A percentile compares a stretch with the other conserved stretches of the same genome.
Evolutionary conservation across 495 filamentous ascomycete genomes (phyloP).

Genomic region (Evansstolkia leycettana): DNA sequence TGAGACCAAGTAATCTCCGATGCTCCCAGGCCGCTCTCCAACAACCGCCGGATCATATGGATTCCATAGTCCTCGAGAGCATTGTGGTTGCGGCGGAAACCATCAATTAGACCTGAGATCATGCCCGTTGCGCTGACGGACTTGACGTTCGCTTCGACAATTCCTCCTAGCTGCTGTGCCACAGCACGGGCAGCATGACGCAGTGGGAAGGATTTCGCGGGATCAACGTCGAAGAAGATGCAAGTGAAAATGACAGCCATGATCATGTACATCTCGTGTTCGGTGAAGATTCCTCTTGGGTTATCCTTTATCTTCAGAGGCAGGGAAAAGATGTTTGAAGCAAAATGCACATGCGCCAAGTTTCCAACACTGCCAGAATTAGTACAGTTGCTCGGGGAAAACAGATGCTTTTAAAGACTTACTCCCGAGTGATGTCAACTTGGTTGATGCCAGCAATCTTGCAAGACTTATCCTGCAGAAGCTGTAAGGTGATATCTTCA

Average conservation of each 20-base stretch:
- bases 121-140: constrained; percentile 42
- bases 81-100: constrained; percentile 38
- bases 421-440: constrained; percentile 66
- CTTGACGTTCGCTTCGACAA: constrained; percentile 56
- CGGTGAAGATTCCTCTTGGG: constrained; percentile 59
- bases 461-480: constrained; percentile 54
- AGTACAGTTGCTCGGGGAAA: background rate
- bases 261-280: constrained; percentile 69
- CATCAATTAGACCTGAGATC: constrained; percentile 43
- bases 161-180: constrained; percentile 45
- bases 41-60: constrained; percentile 54
- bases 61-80: constrained; percentile 54
- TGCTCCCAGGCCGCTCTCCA: constrained; percentile 49
- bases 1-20: constrained; percentile 66
- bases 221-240: constrained; percentile 44
- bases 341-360: constrained; percentile 59
- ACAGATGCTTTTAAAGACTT: constrained; percentile 8
- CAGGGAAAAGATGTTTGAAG: constrained; percentile 57
- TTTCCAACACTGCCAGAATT: constrained; percentile 45
- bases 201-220: constrained; percentile 40
- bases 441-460: constrained; percentile 45
- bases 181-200: constrained; percentile 50
- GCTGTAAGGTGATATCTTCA: constrained; percentile 46
- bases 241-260: constrained; percentile 52
- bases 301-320: constrained; percentile 60